Conservation (phyloP, 2,329 filamentous ascomycete genomes). For the Verticillium dahliae region DNA sequence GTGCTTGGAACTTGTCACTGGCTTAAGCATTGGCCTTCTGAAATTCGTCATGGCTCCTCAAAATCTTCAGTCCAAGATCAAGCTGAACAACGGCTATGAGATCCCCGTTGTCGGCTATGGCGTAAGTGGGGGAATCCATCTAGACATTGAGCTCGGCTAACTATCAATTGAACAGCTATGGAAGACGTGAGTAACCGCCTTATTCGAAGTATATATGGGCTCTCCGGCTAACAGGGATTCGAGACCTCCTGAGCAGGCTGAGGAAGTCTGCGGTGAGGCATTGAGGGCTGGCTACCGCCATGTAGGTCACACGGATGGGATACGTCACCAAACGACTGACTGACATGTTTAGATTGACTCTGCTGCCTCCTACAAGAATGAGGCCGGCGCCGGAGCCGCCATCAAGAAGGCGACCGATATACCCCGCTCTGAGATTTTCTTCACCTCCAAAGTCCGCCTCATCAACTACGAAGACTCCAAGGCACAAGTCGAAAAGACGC, state of each 20-base stretch:
- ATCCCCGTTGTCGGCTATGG: slow-evolving; percentile 48
- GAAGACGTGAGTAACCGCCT: slow-evolving; percentile 35
- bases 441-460: slow-evolving; percentile 44
- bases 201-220: not conserved
- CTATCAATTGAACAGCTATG: slow-evolving; percentile 33
- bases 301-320: slow-evolving; percentile 21
- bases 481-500: slow-evolving; percentile 54
- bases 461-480: slow-evolving; percentile 58
- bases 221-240: not conserved
- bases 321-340: not conserved
- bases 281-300: slow-evolving; percentile 47
- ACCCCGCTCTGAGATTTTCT: slow-evolving; percentile 43
- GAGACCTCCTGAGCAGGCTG: slow-evolving; percentile 28
- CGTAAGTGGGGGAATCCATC: slow-evolving; percentile 26
- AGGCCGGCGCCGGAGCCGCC: slow-evolving; percentile 38
- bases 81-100: slow-evolving; percentile 48
- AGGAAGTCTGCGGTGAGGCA: slow-evolving; percentile 35
- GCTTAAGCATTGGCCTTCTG: not conserved
- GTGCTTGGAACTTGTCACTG: not conserved
- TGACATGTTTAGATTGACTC: slow-evolving; percentile 33
- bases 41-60: slow-evolving; percentile 37
- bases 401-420: slow-evolving; percentile 32
- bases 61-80: slow-evolving; percentile 38
- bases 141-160: slow-evolving; percentile 6
- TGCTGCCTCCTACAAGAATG: slow-evolving; percentile 44